These are phyloP conservation scores for Nepenthes mirabilis DNA, from an alignment of 148 eudicot genomes.

Conservation along the genomic window DNA sequence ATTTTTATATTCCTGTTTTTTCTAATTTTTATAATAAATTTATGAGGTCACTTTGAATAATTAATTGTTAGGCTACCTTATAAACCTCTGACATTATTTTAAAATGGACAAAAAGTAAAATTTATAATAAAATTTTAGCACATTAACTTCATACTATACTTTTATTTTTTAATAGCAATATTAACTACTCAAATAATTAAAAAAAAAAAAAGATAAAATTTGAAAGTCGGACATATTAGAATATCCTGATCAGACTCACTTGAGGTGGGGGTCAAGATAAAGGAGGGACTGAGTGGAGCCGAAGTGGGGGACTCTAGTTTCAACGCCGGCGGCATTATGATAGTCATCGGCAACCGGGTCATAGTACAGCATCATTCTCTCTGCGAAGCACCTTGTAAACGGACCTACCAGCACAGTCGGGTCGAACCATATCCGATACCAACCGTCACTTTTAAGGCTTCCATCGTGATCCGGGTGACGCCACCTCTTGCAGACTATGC, in stretches of 20 bases:
- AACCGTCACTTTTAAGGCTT: constrained; percentile 22
- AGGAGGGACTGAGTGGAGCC: constrained; percentile 56
- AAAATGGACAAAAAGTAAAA: too few species aligned
- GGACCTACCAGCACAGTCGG: constrained; percentile 48
- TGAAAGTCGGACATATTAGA: too few species aligned
- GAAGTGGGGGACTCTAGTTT: constrained; percentile 56
- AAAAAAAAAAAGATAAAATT: too few species aligned
- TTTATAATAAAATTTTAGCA: too few species aligned
- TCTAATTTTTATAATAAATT: too few species aligned
- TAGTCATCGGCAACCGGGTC: constrained; percentile 60
- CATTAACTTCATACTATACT: too few species aligned
- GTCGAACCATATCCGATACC: constrained; percentile 97
- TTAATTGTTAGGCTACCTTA: too few species aligned
- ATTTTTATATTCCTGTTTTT: too few species aligned
- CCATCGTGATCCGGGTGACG: not conserved
- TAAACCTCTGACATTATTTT: too few species aligned
- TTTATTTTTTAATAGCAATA: too few species aligned
- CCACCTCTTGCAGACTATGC: constrained; percentile 41
- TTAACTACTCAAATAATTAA: too few species aligned
- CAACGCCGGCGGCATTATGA: constrained; percentile 77
- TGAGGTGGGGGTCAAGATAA: constrained; percentile 68
- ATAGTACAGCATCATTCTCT: constrained; percentile 68
- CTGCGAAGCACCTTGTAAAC: constrained; percentile 62
- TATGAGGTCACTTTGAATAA: too few species aligned
- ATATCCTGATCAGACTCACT: constrained; percentile 23